Conservation (phyloP, 2,329 filamentous ascomycete species). For the Penicillium italicum region DNA sequence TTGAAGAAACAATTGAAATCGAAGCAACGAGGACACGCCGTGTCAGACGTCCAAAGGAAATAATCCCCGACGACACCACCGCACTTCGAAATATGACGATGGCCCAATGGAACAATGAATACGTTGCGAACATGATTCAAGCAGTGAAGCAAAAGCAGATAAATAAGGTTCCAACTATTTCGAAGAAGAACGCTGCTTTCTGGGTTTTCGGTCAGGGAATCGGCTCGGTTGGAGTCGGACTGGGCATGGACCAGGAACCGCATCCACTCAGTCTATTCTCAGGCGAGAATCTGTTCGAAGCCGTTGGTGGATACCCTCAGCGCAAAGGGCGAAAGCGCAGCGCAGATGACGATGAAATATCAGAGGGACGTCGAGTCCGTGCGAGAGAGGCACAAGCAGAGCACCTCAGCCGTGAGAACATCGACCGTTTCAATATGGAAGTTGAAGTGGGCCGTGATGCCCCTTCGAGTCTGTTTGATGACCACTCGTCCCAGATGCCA, state of each 20-base stretch:
- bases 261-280: conserved; percentile 59
- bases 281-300: conserved; percentile 52
- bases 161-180: conserved; percentile 43
- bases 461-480: conserved; percentile 63
- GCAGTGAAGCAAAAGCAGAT: conserved; percentile 45
- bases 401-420: conserved; percentile 29
- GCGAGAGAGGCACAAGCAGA: conserved; percentile 35
- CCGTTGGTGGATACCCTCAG: conserved; percentile 40
- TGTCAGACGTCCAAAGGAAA: conserved; percentile 27
- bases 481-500: conserved; percentile 62
- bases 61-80: conserved; percentile 49
- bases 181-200: conserved; percentile 61
- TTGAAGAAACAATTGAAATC: background rate
- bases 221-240: conserved; percentile 50
- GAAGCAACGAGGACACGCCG: conserved; percentile 1
- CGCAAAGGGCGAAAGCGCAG: conserved; percentile 29
- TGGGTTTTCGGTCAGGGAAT: conserved; percentile 59
- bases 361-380: conserved; percentile 37
- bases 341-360: conserved; percentile 21
- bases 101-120: conserved; percentile 56
- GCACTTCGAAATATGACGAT: conserved; percentile 57
- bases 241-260: conserved; percentile 40
- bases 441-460: conserved; percentile 70
- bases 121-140: conserved; percentile 58
- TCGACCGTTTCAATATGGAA: conserved; percentile 33